Conservation (phyloP, 306 rosid genomes). For the Argentina anserina region DNA sequence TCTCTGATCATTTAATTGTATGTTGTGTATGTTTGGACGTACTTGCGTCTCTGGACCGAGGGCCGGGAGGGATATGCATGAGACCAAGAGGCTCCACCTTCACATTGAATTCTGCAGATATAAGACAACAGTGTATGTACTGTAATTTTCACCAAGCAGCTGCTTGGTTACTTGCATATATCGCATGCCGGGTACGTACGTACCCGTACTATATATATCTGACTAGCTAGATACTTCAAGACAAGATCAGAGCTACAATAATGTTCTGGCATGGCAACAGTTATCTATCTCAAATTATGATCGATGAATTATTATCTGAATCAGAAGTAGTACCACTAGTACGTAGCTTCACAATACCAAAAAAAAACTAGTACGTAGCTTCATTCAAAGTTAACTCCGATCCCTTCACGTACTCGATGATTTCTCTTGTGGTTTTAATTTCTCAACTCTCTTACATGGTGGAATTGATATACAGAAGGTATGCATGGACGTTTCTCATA, state of each 20-base stretch:
- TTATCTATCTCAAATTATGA: too few species aligned
- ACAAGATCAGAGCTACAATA: not conserved
- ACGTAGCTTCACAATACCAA: not conserved
- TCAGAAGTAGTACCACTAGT: not conserved
- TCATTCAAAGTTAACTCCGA: not conserved
- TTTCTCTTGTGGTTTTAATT: not conserved
- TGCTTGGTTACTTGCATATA: not conserved
- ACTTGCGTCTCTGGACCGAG: not conserved
- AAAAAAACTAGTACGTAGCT: too few species aligned
- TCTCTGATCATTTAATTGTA: not conserved
- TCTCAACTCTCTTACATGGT: not conserved
- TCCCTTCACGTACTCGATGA: not conserved
- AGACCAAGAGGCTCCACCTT: not conserved
- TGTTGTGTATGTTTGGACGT: not conserved
- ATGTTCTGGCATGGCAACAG: not conserved
- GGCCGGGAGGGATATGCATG: not conserved
- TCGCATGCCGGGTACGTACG: not conserved
- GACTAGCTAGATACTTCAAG: not conserved
- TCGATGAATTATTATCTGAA: not conserved
- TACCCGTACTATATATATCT: not conserved
- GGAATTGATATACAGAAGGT: not conserved
- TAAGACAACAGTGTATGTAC: not conserved
- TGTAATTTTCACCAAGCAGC: not conserved
- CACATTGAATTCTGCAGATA: not conserved
- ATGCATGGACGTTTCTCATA: not conserved